Conservation (phyloP, 371 early-diverging fungal genomes). For the Mortierella sp. region DNA sequence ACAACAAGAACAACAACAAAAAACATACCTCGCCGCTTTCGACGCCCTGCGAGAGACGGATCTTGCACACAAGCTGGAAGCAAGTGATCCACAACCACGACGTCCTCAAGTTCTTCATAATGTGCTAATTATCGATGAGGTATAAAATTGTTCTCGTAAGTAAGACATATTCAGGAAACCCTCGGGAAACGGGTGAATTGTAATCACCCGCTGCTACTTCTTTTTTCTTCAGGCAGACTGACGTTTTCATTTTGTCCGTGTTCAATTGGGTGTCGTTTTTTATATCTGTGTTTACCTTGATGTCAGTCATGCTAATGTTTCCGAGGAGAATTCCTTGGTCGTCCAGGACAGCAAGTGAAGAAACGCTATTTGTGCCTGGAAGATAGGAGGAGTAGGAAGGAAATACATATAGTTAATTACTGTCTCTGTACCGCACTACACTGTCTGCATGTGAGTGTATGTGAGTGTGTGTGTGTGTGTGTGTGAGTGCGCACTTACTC, state of each 20-base stretch:
- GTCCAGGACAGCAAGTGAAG: conserved; percentile 76
- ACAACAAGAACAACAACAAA: not conserved
- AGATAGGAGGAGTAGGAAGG: too few species aligned
- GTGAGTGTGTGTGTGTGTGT: too few species aligned
- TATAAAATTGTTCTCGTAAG: too few species aligned
- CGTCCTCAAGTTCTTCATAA: conserved; percentile 51
- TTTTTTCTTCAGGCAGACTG: not conserved
- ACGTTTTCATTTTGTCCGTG: too few species aligned
- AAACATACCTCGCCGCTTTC: conserved; percentile 50
- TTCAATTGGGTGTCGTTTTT: too few species aligned
- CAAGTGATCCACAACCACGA: conserved; percentile 56
- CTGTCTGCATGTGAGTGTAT: too few species aligned
- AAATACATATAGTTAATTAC: not conserved
- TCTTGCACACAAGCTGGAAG: conserved; percentile 56
- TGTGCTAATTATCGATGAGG: conserved; percentile 16
- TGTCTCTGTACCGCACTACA: not conserved
- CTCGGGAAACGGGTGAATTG: not conserved
- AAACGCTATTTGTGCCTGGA: conserved; percentile 68
- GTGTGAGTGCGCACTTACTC: conserved; percentile 57
- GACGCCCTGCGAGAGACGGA: conserved; percentile 45
- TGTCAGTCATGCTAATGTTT: conserved; percentile 82
- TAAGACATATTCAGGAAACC: too few species aligned
- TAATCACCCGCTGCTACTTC: not conserved
- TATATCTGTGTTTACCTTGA: conserved; percentile 58
- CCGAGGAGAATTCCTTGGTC: conserved; percentile 72